Percentiles rank a stretch among this genome's conserved stretches.
Conservation (phyloP, 805 yeast species). For the Tetrapisispora pingtungensis region DNA sequence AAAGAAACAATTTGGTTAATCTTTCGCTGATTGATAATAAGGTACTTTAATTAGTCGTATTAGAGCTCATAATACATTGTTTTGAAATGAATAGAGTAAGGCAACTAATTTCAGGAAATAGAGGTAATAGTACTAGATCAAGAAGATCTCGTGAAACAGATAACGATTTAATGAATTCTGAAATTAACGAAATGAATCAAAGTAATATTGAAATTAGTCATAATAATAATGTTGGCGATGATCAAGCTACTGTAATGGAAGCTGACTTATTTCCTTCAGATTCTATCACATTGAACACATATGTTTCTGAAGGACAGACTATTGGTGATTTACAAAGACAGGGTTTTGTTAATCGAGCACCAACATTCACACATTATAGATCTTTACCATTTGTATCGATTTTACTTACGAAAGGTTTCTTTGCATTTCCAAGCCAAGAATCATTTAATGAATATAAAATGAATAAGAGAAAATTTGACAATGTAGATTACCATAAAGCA, state of each 20-base stretch:
- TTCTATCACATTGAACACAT: slow-evolving; percentile 14
- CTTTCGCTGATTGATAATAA: too few species aligned
- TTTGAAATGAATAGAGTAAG: slow-evolving; percentile 12
- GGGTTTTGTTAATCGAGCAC: slow-evolving; percentile 26
- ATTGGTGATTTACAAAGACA: slow-evolving; percentile 21
- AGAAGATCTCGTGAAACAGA: too few species aligned
- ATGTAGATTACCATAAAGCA: slow-evolving; percentile 12
- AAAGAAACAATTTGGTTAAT: too few species aligned
- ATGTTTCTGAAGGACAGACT: slow-evolving; percentile 18
- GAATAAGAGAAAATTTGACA: slow-evolving; percentile 22
- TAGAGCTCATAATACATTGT: too few species aligned
- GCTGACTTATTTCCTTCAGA: slow-evolving; percentile 7
- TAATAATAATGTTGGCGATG: slow-evolving; percentile 6
- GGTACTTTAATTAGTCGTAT: neutral
- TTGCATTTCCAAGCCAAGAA: slow-evolving; percentile 30
- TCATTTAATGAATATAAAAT: slow-evolving; percentile 21
- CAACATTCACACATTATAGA: slow-evolving; percentile 19
- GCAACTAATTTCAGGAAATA: slow-evolving; percentile 6
- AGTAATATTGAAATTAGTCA: neutral
- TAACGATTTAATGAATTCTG: neutral
- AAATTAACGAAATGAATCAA: neutral
- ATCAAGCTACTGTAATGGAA: slow-evolving; percentile 12
- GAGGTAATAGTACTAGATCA: neutral
- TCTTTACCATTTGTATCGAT: slow-evolving; percentile 28
- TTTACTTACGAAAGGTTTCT: slow-evolving; percentile 30